Base-by-base conservation (phyloP, 805 yeast genomes). In the Zygosaccharomyces lentus region DNA sequence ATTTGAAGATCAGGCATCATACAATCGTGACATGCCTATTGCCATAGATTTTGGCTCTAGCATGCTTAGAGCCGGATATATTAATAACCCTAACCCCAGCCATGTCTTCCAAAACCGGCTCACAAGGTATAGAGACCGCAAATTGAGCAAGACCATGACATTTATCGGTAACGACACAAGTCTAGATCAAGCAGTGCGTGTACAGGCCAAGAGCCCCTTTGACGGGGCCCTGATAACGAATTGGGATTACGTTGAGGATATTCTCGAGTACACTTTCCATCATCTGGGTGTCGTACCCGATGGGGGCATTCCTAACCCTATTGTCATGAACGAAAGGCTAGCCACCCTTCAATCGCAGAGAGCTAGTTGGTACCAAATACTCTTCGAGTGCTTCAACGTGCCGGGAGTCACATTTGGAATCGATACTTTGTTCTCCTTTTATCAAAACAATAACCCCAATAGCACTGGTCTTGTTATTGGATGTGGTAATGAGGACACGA, bases 221-320 rank as follows among this genome's bases (percentile, higher is more conserved):
- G 99, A 93, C 64, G 96, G 96, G 0, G 77, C 87, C 4, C 69
- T 88, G 54, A 72, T 93, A 29, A 82, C 95, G 21, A 95, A 90
- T 63, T 95, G 98, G 98, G 98, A 93, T 47, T 77, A 82, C 47
- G 76, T 84, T 2, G 99, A 93, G 62, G 77, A 74, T 47, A 77
- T 91, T 43, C 62, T 93, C 41, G 98, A 91, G 65, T 93, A 89
- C 60, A 72, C 89, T 0, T 84, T 93, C 61, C 76, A 80, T 49
- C 95, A 87, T 62, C 59, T 91, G 39, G 84, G 91, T 3, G 93
- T 88, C 2, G 58, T 57, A 6, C 68, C 79, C 0, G 53, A 66
- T 2, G 77, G 78, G 1, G 61, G 71, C 2, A 79, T 90, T 3
- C 78, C 82, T 37, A 88, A 86, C 55, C 98, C 98, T 1, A 62